phyloP scores from a whole-genome alignment of 2,329 filamentous ascomycete species.

The Escovopsis sp. region DNA sequence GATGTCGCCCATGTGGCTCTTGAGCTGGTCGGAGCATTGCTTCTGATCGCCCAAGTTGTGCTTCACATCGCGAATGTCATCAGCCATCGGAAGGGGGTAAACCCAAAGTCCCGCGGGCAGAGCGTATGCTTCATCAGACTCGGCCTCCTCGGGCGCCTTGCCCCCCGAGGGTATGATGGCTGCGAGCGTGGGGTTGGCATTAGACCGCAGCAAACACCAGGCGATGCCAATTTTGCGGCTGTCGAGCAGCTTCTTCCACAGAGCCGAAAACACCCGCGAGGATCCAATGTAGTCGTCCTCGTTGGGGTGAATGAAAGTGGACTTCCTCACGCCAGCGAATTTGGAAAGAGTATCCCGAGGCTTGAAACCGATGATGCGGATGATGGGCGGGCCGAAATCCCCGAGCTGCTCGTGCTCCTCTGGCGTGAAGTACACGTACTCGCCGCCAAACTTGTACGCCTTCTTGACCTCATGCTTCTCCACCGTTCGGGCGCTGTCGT shows the following conservation, averaged over 20 bases:
- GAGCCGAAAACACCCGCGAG: conserved; percentile 77
- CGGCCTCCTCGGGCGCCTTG: conserved; percentile 27
- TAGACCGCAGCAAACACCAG: conserved; percentile 76
- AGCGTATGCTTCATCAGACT: conserved; percentile 46
- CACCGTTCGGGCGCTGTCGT: conserved; percentile 61
- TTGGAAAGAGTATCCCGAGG: conserved; percentile 56
- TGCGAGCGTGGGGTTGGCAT: conserved; percentile 64
- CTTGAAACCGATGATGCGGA: conserved; percentile 92
- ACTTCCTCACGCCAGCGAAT: conserved; percentile 77
- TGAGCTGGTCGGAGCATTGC: conserved; percentile 51
- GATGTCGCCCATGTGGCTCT: conserved; percentile 68
- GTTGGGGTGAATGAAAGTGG: conserved; percentile 85
- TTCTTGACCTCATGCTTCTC: conserved; percentile 74
- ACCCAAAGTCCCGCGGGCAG: conserved; percentile 81
- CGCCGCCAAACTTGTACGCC: conserved; percentile 90
- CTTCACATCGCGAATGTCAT: conserved; percentile 69
- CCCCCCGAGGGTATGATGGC: conserved; percentile 58
- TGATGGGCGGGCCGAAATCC: conserved; percentile 66
- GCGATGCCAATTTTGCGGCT: conserved; percentile 71
- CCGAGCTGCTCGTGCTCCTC: conserved; percentile 70
- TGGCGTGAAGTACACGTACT: conserved; percentile 70
- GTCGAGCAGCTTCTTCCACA: conserved; percentile 74
- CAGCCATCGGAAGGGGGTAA: conserved; percentile 72
- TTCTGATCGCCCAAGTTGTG: conserved; percentile 36
- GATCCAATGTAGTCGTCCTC: conserved; percentile 85